A percentile compares a stretch with the other conserved stretches of the same genome.
These are phyloP conservation scores for Zygosaccharomyces rouxii DNA, from an alignment of 805 yeast genomes.

Conservation along the genomic window DNA sequence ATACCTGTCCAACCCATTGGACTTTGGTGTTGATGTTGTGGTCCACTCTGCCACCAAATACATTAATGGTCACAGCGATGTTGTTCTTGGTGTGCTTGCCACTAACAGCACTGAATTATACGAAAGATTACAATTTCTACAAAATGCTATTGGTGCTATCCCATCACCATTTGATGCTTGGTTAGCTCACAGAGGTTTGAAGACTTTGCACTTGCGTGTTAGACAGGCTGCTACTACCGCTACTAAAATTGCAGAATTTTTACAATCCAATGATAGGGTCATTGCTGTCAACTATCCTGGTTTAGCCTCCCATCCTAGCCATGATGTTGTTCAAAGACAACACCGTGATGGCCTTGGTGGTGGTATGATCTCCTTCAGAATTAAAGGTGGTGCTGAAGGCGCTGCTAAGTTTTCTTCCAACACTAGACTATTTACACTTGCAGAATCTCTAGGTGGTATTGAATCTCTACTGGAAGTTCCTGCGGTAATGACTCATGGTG, in stretches of 20 bases:
- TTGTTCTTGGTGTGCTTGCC: conserved; percentile 79
- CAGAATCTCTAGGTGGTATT: conserved; percentile 88
- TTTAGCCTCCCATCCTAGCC: conserved; percentile 57
- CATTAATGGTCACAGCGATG: conserved; percentile 90
- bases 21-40: conserved; percentile 80
- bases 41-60: conserved; percentile 88
- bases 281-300: conserved; percentile 81
- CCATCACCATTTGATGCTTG: conserved; percentile 90
- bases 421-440: conserved; percentile 75
- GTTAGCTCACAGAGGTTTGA: conserved; percentile 90
- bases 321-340: conserved; percentile 62
- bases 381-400: conserved; percentile 73
- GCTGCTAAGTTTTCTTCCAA: conserved; percentile 70
- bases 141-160: conserved; percentile 83
- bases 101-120: conserved; percentile 58
- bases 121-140: conserved; percentile 67
- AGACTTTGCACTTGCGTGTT: conserved; percentile 78
- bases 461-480: conserved; percentile 85
- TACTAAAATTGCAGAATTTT: conserved; percentile 60
- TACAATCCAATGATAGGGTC: conserved; percentile 48
- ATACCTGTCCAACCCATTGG: conserved; percentile 78
- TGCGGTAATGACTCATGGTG: conserved; percentile 89
- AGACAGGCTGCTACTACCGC: conserved; percentile 66
- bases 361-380: conserved; percentile 86
- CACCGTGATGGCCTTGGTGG: conserved; percentile 86